These are phyloP conservation scores for Cadophora sp. DNA, from an alignment of 2,329 filamentous ascomycete species.

Conservation along the genomic window DNA sequence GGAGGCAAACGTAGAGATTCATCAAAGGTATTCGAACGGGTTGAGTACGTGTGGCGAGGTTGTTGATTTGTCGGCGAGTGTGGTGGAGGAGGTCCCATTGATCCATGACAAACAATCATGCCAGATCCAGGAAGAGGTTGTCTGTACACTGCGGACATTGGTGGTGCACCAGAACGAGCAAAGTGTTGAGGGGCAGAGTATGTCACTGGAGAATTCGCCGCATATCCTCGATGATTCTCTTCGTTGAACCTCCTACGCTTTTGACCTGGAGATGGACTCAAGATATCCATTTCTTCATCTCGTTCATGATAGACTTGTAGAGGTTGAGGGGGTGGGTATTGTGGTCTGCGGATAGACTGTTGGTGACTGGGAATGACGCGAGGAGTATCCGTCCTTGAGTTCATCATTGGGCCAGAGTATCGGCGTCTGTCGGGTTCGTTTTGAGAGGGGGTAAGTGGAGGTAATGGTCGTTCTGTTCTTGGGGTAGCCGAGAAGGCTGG, in stretches of 20 bases:
- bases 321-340: conserved; percentile 37
- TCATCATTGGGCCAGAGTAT: conserved; percentile 36
- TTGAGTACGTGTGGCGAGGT: conserved; percentile 37
- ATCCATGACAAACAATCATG: conserved; percentile 30
- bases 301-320: conserved; percentile 44
- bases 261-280: conserved; percentile 58
- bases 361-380: conserved; percentile 33
- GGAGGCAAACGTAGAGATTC: conserved; percentile 47
- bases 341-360: conserved; percentile 35
- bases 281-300: conserved; percentile 49
- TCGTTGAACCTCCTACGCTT: conserved; percentile 69
- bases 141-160: conserved; percentile 47
- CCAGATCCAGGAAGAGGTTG: conserved; percentile 47
- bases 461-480: conserved; percentile 34
- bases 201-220: conserved; percentile 48
- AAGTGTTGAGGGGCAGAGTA: conserved; percentile 40
- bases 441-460: conserved; percentile 36
- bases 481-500: conserved; percentile 31
- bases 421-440: conserved; percentile 34
- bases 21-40: conserved; percentile 40
- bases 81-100: conserved; percentile 44
- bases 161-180: conserved; percentile 35
- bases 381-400: conserved; percentile 40
- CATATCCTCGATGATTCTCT: conserved; percentile 49
- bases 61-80: conserved; percentile 40